phyloP scores from a whole-genome alignment of 2,329 filamentous ascomycete genomes.

The Fonsecaea multimorphosa region DNA sequence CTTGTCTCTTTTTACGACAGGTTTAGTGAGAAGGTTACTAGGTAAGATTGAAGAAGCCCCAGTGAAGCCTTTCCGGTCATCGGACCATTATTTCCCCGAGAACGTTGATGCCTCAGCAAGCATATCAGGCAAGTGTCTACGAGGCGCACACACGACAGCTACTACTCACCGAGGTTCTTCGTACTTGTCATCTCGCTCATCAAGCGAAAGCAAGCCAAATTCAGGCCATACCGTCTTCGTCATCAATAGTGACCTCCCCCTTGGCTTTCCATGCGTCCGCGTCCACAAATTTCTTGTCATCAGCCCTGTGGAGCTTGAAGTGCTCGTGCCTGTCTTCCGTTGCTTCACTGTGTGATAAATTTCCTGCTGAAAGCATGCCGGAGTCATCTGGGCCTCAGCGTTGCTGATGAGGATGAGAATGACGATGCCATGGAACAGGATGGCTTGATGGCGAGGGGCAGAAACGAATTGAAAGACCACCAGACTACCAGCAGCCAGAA shows the following conservation, averaged over 20 bases:
- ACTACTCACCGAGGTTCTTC: too few species aligned
- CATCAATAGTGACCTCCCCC: neutral
- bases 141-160: too few species aligned
- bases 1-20: neutral
- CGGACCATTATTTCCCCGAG: neutral
- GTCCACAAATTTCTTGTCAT: constrained; percentile 23
- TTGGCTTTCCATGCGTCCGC: constrained; percentile 14
- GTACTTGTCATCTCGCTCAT: too few species aligned
- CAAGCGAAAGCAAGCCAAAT: neutral
- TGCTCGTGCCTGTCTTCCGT: constrained; percentile 21
- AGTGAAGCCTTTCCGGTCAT: neutral
- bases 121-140: too few species aligned
- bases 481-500: constrained; percentile 48
- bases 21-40: neutral
- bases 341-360: constrained; percentile 53
- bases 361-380: constrained; percentile 61
- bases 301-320: constrained; percentile 20
- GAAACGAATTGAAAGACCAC: constrained; percentile 50
- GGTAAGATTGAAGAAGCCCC: neutral
- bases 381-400: constrained; percentile 60
- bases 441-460: constrained; percentile 51
- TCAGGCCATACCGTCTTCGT: neutral
- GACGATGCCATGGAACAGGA: constrained; percentile 62
- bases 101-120: neutral
- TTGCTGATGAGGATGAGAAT: constrained; percentile 55